A percentile compares a stretch with the other conserved stretches of the same genome.
These are phyloP conservation scores for Sechiopsis laciniata DNA, from an alignment of 306 rosid genomes.

Conservation along the genomic window DNA sequence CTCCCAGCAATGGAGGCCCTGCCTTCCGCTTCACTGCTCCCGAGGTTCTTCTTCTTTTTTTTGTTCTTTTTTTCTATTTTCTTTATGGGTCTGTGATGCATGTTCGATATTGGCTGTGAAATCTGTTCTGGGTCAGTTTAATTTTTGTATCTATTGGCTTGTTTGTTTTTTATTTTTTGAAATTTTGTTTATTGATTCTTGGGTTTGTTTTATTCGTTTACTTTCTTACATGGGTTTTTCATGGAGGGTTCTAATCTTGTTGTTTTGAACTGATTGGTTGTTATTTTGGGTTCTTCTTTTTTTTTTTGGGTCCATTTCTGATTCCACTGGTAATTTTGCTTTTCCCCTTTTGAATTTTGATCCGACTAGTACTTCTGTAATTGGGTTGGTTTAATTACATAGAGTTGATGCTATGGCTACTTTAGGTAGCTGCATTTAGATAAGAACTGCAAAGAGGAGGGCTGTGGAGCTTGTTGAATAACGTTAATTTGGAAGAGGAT, in stretches of 20 bases:
- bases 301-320: background rate
- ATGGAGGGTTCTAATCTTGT: background rate
- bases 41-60: constrained; percentile 48
- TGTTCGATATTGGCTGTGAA: constrained; percentile 3
- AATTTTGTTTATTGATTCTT: background rate
- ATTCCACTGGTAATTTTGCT: background rate
- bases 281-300: background rate
- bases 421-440: background rate
- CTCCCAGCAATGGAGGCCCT: constrained; percentile 93
- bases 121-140: background rate
- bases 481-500: background rate
- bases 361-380: too few species aligned
- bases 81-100: background rate
- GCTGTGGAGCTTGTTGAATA: background rate
- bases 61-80: background rate
- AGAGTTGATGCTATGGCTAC: background rate
- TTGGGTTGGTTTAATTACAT: too few species aligned
- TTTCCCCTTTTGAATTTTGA: background rate
- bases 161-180: background rate
- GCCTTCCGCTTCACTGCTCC: constrained; percentile 75
- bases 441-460: background rate
- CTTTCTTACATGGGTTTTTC: too few species aligned
- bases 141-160: background rate
- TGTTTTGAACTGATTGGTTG: background rate
- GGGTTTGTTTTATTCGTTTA: constrained; percentile 3